Evolutionary conservation across 805 yeast species (phyloP), one percentile per base, ranked within the genome.

Genomic region (Yarrowia bubula): DNA sequence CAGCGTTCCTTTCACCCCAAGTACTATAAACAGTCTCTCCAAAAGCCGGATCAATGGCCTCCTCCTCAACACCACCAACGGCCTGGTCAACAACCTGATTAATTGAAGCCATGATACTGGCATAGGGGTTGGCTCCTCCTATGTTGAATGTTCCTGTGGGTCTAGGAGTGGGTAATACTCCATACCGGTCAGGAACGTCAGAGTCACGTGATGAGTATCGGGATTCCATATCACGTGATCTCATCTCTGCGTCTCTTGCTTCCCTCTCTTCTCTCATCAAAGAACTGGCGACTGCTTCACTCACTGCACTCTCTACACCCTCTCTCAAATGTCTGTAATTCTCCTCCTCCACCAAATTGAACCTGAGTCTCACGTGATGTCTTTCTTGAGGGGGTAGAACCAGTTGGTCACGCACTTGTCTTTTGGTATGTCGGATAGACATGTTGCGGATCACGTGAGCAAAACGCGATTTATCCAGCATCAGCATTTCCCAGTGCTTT

Each of bases 321-420:
- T 55, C 61, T 1, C 46, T 22, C n/a, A 55, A n/a, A 15, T 55
- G 61, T 28, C 86, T 82, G 72, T 95, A 95, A 70, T 90, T 87
- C 71, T 90, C 91, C 71, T 89, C 88, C 73, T 95, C 99, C 18
- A 95, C 83, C 0, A 90, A 86, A 3, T 89, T 86, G 73, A 95
- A 89, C 2, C 92, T 90, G 17, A 90, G 79, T 1, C 89, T 81
- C 57, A 95, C 75, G 51, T 92, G 77, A 9, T 86, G 79, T 61
- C 96, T 80, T 3, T 81, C 80, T 73, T 95, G 99, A 0, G 85
- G 84, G 0, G 99, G 99, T 9, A 95, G 78, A 44, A 79, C 73
- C 14, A 95, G 85, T 70, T 93, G 96, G 51, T 84, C 81, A 39
- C 84, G 83, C 0, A 95, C 97, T 87, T 88, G 86, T 13, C 85